Percentiles rank a stretch among this genome's conserved stretches.
These are phyloP conservation scores for Thalassiosira mediterranea DNA, from an alignment of 352 stramenopile genomes.

Conservation along the genomic window DNA sequence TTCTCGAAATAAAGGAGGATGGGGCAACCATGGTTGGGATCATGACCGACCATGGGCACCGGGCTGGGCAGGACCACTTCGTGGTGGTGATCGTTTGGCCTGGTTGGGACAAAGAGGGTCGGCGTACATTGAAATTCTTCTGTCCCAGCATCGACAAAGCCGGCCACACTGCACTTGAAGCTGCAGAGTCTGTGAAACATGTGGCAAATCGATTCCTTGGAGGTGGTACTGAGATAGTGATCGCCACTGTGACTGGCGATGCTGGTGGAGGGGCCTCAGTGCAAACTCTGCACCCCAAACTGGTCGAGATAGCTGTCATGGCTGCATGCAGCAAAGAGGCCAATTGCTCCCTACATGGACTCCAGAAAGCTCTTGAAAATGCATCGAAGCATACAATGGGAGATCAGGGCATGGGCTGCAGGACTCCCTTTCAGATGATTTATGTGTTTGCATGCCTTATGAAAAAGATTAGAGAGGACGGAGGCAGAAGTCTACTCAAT, in stretches of 20 bases:
- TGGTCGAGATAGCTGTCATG: constrained; percentile 1
- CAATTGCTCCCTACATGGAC: constrained; percentile 20
- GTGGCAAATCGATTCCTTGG: neutral
- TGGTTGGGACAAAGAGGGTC: neutral
- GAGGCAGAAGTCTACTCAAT: no score
- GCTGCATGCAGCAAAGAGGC: neutral
- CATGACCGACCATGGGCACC: neutral
- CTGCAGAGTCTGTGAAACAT: neutral
- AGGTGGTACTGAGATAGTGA: neutral
- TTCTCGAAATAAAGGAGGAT: constrained; percentile 14
- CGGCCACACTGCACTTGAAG: neutral
- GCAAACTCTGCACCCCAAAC: constrained; percentile 13
- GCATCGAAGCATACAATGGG: constrained; percentile 24
- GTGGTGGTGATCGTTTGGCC: neutral
- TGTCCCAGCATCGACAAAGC: neutral
- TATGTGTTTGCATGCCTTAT: constrained; percentile 18
- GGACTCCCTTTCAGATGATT: constrained; percentile 31
- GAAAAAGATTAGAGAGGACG: constrained; percentile 12
- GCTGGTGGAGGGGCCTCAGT: constrained; percentile 24
- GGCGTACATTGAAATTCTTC: neutral
- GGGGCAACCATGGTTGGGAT: neutral
- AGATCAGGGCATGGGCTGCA: constrained; percentile 17
- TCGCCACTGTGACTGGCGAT: constrained; percentile 15
- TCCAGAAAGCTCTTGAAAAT: constrained; percentile 20
- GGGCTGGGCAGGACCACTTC: neutral